phyloP scores from a whole-genome alignment of 164 flowering plant genomes.

The Annona squamosa region DNA sequence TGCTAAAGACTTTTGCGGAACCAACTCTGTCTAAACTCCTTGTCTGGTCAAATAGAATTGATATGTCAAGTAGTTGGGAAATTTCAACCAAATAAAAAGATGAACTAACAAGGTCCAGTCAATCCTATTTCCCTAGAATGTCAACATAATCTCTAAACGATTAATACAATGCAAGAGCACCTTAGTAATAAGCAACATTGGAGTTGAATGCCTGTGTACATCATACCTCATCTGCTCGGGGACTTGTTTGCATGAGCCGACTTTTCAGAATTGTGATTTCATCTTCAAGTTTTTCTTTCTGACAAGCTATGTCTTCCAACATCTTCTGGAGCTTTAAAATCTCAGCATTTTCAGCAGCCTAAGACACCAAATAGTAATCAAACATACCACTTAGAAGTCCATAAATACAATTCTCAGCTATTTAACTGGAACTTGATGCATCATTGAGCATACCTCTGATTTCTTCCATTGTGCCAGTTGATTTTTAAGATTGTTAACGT shows the following conservation, averaged over 20 bases:
- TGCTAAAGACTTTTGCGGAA: slow-evolving; percentile 30
- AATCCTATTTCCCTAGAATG: neutral
- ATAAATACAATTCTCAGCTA: neutral
- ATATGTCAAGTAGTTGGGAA: neutral
- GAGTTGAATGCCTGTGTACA: neutral
- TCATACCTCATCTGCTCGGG: slow-evolving; percentile 87
- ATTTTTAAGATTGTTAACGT: slow-evolving; percentile 48
- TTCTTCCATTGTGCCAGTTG: slow-evolving; percentile 56
- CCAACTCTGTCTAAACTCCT: slow-evolving; percentile 57
- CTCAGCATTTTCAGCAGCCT: slow-evolving; percentile 68
- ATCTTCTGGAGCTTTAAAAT: slow-evolving; percentile 55
- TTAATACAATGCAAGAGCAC: neutral
- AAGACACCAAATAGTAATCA: slow-evolving; percentile 2
- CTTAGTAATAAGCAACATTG: neutral
- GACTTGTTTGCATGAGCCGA: slow-evolving; percentile 77
- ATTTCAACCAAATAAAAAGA: neutral
- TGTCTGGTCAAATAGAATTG: slow-evolving; percentile 34
- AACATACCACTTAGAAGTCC: neutral
- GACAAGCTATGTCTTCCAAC: slow-evolving; percentile 68
- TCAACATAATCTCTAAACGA: neutral
- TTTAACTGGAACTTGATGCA: neutral
- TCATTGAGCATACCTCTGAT: slow-evolving; percentile 51
- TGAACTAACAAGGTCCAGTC: neutral
- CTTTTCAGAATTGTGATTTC: slow-evolving; percentile 63
- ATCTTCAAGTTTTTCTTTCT: slow-evolving; percentile 75